Conservation (phyloP, 2,329 filamentous ascomycete genomes). For the Trichoderma afroharzianum region DNA sequence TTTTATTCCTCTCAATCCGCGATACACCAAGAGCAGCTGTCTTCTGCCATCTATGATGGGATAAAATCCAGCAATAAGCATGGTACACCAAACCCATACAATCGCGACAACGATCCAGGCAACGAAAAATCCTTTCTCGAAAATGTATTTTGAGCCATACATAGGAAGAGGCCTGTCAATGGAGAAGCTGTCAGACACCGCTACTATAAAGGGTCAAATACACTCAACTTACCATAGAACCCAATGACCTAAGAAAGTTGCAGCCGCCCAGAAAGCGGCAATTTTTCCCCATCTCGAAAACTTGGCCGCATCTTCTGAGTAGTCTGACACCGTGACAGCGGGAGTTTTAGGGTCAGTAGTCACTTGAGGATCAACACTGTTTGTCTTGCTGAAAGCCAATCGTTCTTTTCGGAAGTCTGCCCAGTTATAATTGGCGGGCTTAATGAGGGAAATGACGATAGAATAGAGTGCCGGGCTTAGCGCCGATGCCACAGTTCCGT, state of each 20-base stretch:
- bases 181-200: not conserved
- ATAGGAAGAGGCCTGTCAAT: constrained; percentile 44
- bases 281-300: constrained; percentile 46
- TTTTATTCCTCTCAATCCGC: constrained; percentile 12
- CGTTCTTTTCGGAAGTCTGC: constrained; percentile 39
- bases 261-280: constrained; percentile 43
- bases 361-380: not conserved
- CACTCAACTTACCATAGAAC: constrained; percentile 43
- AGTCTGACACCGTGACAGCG: constrained; percentile 25
- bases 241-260: constrained; percentile 51
- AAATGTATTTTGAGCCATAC: constrained; percentile 50
- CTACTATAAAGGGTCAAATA: not conserved
- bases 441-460: constrained; percentile 42
- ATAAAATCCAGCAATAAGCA: constrained; percentile 47
- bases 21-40: constrained; percentile 23
- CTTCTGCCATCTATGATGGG: constrained; percentile 45
- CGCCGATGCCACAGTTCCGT: constrained; percentile 49
- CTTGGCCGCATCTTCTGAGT: constrained; percentile 31
- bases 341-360: constrained; percentile 21
- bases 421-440: constrained; percentile 41
- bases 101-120: constrained; percentile 50
- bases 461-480: constrained; percentile 43
- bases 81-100: constrained; percentile 51
- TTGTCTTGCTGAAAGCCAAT: constrained; percentile 33
- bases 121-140: constrained; percentile 44